phyloP scores from a whole-genome alignment of 176 grass and related monocot genomes.

The Hordeum marinum region DNA sequence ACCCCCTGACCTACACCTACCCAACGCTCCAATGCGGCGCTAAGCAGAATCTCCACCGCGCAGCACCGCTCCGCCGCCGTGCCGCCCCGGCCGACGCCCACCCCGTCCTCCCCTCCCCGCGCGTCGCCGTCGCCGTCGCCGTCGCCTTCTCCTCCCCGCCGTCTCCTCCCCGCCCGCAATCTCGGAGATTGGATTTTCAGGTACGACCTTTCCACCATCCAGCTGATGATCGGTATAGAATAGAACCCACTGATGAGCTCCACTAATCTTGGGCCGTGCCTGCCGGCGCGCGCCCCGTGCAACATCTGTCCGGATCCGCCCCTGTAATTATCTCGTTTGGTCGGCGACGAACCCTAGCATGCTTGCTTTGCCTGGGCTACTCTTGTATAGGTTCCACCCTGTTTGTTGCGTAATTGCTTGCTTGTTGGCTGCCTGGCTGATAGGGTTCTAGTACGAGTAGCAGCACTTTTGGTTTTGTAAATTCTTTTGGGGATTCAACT shows the following conservation, averaged over 20 bases:
- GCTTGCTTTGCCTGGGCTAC: neutral
- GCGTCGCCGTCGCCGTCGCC: neutral
- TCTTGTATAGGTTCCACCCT: neutral
- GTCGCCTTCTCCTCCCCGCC: neutral
- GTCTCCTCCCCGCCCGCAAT: neutral
- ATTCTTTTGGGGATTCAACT: neutral
- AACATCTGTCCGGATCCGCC: neutral
- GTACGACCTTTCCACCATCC: neutral
- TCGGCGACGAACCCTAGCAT: neutral
- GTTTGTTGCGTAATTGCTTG: neutral
- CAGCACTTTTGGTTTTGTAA: neutral
- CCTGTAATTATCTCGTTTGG: neutral
- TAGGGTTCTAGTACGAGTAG: too few relatives aligned
- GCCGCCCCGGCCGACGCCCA: neutral
- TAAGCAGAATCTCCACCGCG: neutral
- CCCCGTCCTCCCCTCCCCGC: neutral
- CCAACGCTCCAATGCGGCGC: neutral
- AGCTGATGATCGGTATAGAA: neutral
- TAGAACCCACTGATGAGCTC: neutral
- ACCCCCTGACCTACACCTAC: too few relatives aligned
- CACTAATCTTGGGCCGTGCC: neutral
- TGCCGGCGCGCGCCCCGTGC: too few relatives aligned
- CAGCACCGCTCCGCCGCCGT: neutral
- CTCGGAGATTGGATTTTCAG: neutral
- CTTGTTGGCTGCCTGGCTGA: neutral